Evolutionary conservation across 805 yeast species (phyloP), one percentile per base, ranked within the genome.

Genomic region (Saturnispora hagleri): DNA sequence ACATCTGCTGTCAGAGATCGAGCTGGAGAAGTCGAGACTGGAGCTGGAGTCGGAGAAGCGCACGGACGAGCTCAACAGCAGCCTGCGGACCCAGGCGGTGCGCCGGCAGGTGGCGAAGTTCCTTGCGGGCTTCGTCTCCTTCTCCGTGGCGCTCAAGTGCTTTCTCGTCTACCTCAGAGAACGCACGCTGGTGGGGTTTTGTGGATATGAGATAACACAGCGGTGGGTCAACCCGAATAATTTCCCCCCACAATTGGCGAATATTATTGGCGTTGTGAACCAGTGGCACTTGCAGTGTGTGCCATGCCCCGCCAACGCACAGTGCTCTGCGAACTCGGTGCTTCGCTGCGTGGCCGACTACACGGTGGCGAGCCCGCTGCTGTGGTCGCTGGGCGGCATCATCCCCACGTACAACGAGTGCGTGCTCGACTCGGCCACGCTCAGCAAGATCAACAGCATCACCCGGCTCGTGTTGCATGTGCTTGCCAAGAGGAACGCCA

Each of bases 261-360:
- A 5, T 48, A 8, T 62, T 63, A 0, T 57, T 62, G 42, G 53
- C 77, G 27, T 60, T 65, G n/a, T 51, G 58, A 12, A 36, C 75
- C 5, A 85, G 84, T 35, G 64, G 85, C 47, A 74, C 45, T 91
- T 96, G 3, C 50, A 59, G 0, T 91, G 99, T 68, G 69, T 80
- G 3, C 79, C 79, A 17, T 91, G 98, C 65, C 98, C 98, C 1
- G 76, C 74, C 2, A 84, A 90, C 67, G 93, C 90, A 0, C 71
- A 81, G 44, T 91, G 98, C 66, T 82, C 74, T 58, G 79, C 82
- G 24, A 66, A 74, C 47, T 73, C 88, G 56, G 70, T 76, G 52
- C 61, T 87, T 2, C 78, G 75, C 48, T 91, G 99, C 67, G 82
- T 78, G 58, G 84, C 82, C 38, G 97, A 86, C 57, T 86, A 72